Percentiles rank a stretch among this genome's conserved stretches.
phyloP scores from a whole-genome alignment of 208 protist genomes.

The Leishmania lainsoni region DNA sequence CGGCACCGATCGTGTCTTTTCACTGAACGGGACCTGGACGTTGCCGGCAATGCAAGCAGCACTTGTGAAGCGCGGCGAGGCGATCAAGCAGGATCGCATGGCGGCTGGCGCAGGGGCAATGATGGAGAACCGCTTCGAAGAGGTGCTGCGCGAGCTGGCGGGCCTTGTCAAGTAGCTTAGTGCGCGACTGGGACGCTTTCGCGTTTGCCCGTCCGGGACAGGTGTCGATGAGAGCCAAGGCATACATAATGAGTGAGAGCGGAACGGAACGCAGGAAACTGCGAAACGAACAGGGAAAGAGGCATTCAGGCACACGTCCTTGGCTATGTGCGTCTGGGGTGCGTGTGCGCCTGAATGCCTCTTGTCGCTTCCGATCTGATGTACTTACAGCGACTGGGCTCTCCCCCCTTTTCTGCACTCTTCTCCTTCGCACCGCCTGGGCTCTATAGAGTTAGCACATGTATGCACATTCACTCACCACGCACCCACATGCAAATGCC shows the following conservation, averaged over 20 bases:
- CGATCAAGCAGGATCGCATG: slow-evolving; percentile 46
- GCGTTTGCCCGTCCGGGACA: neutral
- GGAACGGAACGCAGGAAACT: no score
- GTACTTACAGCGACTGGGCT: neutral
- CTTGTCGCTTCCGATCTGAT: neutral
- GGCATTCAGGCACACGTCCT: no score
- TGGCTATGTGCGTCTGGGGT: neutral
- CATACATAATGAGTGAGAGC: neutral
- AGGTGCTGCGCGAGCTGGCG: slow-evolving; percentile 60
- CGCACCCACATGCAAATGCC: neutral
- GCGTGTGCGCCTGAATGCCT: neutral
- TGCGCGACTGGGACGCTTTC: neutral
- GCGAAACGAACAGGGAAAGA: neutral
- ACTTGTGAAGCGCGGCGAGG: slow-evolving; percentile 57
- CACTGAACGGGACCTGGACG: slow-evolving; percentile 69
- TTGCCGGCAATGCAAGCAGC: slow-evolving; percentile 62
- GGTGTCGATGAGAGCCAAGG: neutral
- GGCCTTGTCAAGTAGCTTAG: slow-evolving; percentile 30
- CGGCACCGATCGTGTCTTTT: slow-evolving; percentile 67
- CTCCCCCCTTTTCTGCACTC: neutral
- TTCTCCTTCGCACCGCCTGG: neutral
- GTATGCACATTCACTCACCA: neutral
- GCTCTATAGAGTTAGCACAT: neutral
- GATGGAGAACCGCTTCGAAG: slow-evolving; percentile 63
- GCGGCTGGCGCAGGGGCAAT: slow-evolving; percentile 43